A percentile compares a stretch with the other conserved stretches of the same genome.
These are phyloP conservation scores for Lojkania enalia DNA, from an alignment of 2,329 filamentous ascomycete genomes.

Conservation along the genomic window DNA sequence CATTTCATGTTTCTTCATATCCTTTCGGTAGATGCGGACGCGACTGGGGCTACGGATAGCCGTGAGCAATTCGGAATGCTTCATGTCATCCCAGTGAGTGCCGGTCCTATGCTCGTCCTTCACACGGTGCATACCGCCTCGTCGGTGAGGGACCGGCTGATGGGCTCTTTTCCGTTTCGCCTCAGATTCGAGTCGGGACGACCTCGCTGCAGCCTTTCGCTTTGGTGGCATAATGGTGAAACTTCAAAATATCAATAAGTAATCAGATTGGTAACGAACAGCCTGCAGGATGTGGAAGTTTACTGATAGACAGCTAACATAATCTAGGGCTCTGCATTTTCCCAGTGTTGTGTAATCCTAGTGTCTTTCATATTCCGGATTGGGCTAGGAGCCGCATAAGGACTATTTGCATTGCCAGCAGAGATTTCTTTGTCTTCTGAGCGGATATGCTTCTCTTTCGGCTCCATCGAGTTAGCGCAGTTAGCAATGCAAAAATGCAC, in stretches of 20 bases:
- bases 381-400: neutral
- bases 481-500: neutral
- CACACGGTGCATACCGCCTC: conserved; percentile 37
- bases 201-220: no score
- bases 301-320: no score
- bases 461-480: neutral
- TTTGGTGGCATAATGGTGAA: no score
- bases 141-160: conserved; percentile 23
- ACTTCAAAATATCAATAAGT: no score
- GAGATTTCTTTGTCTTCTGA: conserved; percentile 6
- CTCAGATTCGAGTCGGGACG: neutral
- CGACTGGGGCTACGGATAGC: conserved; percentile 21
- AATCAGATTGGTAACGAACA: no score
- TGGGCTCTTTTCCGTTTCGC: conserved; percentile 10
- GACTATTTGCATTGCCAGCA: neutral
- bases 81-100: conserved; percentile 34
- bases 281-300: no score
- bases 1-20: conserved; percentile 37
- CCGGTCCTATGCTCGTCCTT: conserved; percentile 30
- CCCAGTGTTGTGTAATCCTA: no score
- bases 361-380: conserved; percentile 13
- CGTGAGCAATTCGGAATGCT: conserved; percentile 25
- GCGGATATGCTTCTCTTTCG: neutral
- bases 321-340: no score
- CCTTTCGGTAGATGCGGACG: conserved; percentile 25